Base-by-base conservation (phyloP, 352 stramenopile species). In the Hyaloperonospora arabidopsidis region DNA sequence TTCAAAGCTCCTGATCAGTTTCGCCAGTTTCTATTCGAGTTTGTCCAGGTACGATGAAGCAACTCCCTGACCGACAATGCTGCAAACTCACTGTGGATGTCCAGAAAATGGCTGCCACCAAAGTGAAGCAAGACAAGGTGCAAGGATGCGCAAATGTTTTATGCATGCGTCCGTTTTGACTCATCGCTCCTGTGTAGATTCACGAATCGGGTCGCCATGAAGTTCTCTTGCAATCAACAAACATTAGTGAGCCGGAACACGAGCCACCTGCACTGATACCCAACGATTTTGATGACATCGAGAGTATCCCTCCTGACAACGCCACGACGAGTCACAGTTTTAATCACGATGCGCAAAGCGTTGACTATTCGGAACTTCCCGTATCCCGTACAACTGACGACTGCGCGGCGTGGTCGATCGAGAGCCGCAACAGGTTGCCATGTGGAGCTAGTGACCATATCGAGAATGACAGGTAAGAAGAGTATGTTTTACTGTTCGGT, bases 1-100 rank as follows among this genome's bases (percentile, higher is more conserved):
- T 73, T 87, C 23, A 81, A 68, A 39, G 35, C 44, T n/a, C 67
- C 66, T 15, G 49, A 82, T 7, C n/a, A 56, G 14, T 54, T 89
- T 10, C 45, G 60, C 1, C 32, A 66, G 0, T 68, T 80, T 21
- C 57, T 87, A 4, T 25, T 43, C 10, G 50, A 63, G 21, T 80
- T 90, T 54, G 54, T 84, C 18, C 50, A 74, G 55, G 79, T 87
- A 65, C 41, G 36, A 19, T 32, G 44, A 25, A 22, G n/a, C 29
- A 41, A 14, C 38, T 17, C 25, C 5, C 19, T 23, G 0, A 17
- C 49, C 8, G 2, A 35, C 41, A 32, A 38, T 39, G 36, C 18
- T 15, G 28, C 17, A 12, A 41, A 49, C 54, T 46, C 59, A 23
- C 1, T 15, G 5, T 10, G 40, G 17, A 3, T 45, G 11, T 28